Percentiles rank a stretch among this genome's conserved stretches.
Conservation (phyloP, 495 filamentous ascomycete genomes). For the Haplographium delicatum region DNA sequence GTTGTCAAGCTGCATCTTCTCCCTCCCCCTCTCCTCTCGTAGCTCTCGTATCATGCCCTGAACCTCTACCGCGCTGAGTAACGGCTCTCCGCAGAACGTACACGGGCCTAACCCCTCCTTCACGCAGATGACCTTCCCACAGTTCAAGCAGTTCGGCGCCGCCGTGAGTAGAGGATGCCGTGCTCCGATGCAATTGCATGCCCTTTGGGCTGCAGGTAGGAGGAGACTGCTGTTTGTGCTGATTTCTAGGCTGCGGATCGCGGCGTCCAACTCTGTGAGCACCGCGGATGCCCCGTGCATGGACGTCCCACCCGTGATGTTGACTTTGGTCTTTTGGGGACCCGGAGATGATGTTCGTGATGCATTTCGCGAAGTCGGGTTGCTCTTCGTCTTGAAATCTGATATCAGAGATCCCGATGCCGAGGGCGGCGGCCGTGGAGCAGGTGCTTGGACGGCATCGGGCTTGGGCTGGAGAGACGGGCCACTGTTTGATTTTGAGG, state of each 20-base stretch:
- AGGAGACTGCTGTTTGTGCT: slow-evolving; percentile 58
- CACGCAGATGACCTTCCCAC: slow-evolving; percentile 95
- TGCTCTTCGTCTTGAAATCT: slow-evolving; percentile 62
- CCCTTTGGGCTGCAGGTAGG: slow-evolving; percentile 42
- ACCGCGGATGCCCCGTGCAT: slow-evolving; percentile 74
- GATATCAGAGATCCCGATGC: slow-evolving; percentile 73
- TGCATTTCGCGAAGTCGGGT: slow-evolving; percentile 49
- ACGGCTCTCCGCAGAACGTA: slow-evolving; percentile 76
- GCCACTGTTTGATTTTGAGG: slow-evolving; percentile 38
- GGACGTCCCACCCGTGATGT: slow-evolving; percentile 63
- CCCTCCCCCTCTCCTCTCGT: slow-evolving; percentile 77
- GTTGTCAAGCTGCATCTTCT: slow-evolving; percentile 77
- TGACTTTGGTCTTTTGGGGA: slow-evolving; percentile 49
- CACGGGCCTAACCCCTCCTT: slow-evolving; percentile 93
- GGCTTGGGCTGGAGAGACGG: slow-evolving; percentile 30
- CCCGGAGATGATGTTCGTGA: slow-evolving; percentile 43
- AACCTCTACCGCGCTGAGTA: slow-evolving; percentile 67
- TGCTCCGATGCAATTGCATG: slow-evolving; percentile 79
- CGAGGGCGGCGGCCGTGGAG: slow-evolving; percentile 47
- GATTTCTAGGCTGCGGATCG: slow-evolving; percentile 85
- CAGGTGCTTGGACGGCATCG: slow-evolving; percentile 34
- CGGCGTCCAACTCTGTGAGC: slow-evolving; percentile 79
- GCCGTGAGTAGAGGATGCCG: slow-evolving; percentile 80
- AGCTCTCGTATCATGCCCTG: slow-evolving; percentile 82
- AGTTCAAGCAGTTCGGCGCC: slow-evolving; percentile 86